These are phyloP conservation scores for Boletus edulis DNA, from an alignment of 768 basidiomycete genomes.

Conservation along the genomic window DNA sequence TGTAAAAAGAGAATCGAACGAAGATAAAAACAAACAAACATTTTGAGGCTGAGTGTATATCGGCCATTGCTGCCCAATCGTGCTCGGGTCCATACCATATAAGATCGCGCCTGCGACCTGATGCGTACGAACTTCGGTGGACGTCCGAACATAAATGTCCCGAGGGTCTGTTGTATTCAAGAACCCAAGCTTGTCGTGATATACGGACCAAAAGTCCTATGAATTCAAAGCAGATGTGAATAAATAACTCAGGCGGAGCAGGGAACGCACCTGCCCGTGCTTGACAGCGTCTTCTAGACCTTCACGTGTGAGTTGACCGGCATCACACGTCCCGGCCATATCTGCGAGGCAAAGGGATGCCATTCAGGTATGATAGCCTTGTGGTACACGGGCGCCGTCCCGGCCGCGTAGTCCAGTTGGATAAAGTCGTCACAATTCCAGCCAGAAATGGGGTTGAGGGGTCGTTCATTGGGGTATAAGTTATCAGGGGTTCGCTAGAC, in stretches of 20 bases:
- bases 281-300: conserved; percentile 41
- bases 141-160: conserved; percentile 44
- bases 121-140: conserved; percentile 45
- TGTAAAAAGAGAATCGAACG: neutral
- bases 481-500: conserved; percentile 49
- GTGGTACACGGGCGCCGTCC: conserved; percentile 39
- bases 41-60: conserved; percentile 42
- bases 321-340: conserved; percentile 49
- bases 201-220: conserved; percentile 49
- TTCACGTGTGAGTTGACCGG: conserved; percentile 45
- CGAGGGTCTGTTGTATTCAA: conserved; percentile 32
- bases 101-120: conserved; percentile 46
- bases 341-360: conserved; percentile 43
- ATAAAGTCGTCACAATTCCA: conserved; percentile 42
- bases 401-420: conserved; percentile 39
- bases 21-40: conserved; percentile 24
- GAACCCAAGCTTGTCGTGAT: conserved; percentile 36
- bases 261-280: conserved; percentile 37
- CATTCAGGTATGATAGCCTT: conserved; percentile 35
- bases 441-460: conserved; percentile 35
- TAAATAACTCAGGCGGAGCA: neutral
- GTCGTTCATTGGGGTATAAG: conserved; percentile 42
- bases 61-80: conserved; percentile 33
- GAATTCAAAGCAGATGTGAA: neutral
- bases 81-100: conserved; percentile 42